Percentiles rank a stretch among this genome's conserved stretches.
Conservation (phyloP, 768 basidiomycete genomes). For the Hypholoma sublateritium region DNA sequence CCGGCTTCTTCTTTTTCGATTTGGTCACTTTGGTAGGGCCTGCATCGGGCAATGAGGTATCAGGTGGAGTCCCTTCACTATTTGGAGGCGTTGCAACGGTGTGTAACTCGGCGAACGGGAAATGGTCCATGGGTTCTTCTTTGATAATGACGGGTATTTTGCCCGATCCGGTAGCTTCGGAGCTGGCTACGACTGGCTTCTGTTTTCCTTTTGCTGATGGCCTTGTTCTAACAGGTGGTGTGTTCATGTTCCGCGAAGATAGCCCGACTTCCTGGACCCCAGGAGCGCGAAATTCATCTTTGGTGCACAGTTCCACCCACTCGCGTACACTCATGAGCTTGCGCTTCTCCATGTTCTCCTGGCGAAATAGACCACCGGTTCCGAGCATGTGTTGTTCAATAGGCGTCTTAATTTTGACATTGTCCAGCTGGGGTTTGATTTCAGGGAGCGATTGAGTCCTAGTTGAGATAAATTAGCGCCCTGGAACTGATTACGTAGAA, state of each 20-base stretch:
- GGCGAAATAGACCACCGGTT: conserved; percentile 80
- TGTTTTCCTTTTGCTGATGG: conserved; percentile 41
- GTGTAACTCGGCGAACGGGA: conserved; percentile 19
- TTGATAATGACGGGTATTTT: conserved; percentile 36
- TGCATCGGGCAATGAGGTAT: conserved; percentile 23
- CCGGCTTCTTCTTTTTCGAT: conserved; percentile 18
- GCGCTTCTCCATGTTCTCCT: conserved; percentile 89
- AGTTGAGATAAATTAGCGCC: conserved; percentile 10
- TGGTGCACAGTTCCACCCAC: conserved; percentile 77
- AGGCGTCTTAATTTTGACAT: conserved; percentile 81
- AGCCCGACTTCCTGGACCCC: conserved; percentile 68
- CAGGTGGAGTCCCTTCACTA: conserved; percentile 32
- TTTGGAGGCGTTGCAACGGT: conserved; percentile 37
- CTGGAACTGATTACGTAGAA: conserved; percentile 11
- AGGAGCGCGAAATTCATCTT: conserved; percentile 73
- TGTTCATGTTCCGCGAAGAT: conserved; percentile 39
- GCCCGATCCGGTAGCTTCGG: conserved; percentile 46
- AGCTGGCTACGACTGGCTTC: conserved; percentile 35
- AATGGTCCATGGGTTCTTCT: conserved; percentile 46
- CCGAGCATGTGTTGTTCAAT: conserved; percentile 95
- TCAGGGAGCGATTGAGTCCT: conserved; percentile 76
- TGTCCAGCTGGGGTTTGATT: conserved; percentile 65
- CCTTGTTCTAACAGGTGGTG: conserved; percentile 25
- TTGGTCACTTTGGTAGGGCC: conserved; percentile 13
- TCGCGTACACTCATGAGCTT: conserved; percentile 82